Evolutionary conservation across 2,329 filamentous ascomycete genomes (phyloP).

Genomic region (Lasiodiplodia sp.): DNA sequence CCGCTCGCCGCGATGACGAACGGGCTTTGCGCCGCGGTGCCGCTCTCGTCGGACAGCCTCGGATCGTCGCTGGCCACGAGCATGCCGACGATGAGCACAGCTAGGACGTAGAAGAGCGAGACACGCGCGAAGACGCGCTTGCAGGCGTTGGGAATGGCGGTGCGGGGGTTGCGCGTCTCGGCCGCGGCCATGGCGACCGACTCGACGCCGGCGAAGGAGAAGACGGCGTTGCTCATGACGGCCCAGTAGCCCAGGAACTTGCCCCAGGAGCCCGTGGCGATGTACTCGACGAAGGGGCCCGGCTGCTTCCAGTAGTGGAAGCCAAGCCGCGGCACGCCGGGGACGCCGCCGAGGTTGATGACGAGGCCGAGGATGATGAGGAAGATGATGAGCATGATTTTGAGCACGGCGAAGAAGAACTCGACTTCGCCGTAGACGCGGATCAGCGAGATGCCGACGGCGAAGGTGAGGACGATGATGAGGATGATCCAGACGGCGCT

Average conservation of each 20-base stretch:
- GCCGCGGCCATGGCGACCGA: slow-evolving; percentile 63
- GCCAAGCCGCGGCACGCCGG: slow-evolving; percentile 49
- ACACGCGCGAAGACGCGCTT: slow-evolving; percentile 84
- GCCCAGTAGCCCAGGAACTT: slow-evolving; percentile 66
- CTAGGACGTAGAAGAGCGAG: slow-evolving; percentile 78
- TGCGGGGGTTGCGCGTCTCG: slow-evolving; percentile 61
- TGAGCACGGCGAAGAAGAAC: slow-evolving; percentile 56
- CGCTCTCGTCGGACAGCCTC: slow-evolving; percentile 58
- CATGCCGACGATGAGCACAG: slow-evolving; percentile 78
- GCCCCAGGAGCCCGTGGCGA: slow-evolving; percentile 61
- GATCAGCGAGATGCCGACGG: slow-evolving; percentile 42
- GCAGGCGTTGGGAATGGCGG: slow-evolving; percentile 73
- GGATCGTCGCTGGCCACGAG: slow-evolving; percentile 70
- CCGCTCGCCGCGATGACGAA: slow-evolving; percentile 70
- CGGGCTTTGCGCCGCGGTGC: slow-evolving; percentile 67
- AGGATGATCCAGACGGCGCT: slow-evolving; percentile 44
- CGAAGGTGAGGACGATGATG: slow-evolving; percentile 43
- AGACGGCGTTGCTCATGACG: slow-evolving; percentile 59
- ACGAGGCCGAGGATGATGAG: slow-evolving; percentile 56
- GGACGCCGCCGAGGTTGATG: slow-evolving; percentile 56
- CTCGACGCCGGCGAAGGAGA: slow-evolving; percentile 62
- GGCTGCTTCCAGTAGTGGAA: slow-evolving; percentile 55
- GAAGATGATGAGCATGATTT: slow-evolving; percentile 55
- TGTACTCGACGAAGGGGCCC: slow-evolving; percentile 69
- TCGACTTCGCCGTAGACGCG: slow-evolving; percentile 52